Conservation (phyloP, 2,329 filamentous ascomycete genomes). For the Paraphoma sp. region DNA sequence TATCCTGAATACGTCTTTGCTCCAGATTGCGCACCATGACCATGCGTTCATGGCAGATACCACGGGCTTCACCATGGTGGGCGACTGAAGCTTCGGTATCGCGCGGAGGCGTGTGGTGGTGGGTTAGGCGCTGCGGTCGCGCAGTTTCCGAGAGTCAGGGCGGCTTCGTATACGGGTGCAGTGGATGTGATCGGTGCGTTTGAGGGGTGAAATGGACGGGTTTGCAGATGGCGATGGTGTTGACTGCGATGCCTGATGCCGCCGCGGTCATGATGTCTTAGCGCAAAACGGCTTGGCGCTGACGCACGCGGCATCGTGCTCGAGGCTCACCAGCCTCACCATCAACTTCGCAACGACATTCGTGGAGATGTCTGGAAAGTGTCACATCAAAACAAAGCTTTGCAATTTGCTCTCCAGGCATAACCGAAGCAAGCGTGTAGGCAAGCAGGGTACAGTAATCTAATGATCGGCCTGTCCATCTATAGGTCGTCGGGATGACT, state of each 20-base stretch:
- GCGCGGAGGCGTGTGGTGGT: slow-evolving; percentile 16
- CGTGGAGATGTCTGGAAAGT: neutral
- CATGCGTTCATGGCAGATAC: slow-evolving; percentile 92
- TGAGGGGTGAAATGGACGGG: neutral
- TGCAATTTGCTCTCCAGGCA: neutral
- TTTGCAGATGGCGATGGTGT: slow-evolving; percentile 8
- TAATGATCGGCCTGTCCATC: too few relatives aligned
- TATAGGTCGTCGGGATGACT: too few relatives aligned
- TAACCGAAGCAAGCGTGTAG: neutral
- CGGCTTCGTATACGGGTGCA: neutral
- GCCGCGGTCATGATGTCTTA: slow-evolving; percentile 16
- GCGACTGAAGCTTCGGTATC: slow-evolving; percentile 16
- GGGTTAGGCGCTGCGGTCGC: neutral
- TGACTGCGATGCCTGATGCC: slow-evolving; percentile 10
- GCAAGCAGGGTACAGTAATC: too few relatives aligned
- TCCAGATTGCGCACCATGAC: slow-evolving; percentile 75
- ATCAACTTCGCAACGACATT: neutral
- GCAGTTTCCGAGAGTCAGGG: neutral
- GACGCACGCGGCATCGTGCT: neutral
- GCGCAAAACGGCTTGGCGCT: slow-evolving; percentile 4
- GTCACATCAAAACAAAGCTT: neutral
- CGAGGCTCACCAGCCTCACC: neutral
- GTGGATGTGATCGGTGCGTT: neutral
- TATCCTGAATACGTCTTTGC: neutral
- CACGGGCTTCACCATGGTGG: slow-evolving; percentile 92